Evolutionary conservation across 2,329 filamentous ascomycete species (phyloP).

Genomic region (Ceratocystis smalleyi): DNA sequence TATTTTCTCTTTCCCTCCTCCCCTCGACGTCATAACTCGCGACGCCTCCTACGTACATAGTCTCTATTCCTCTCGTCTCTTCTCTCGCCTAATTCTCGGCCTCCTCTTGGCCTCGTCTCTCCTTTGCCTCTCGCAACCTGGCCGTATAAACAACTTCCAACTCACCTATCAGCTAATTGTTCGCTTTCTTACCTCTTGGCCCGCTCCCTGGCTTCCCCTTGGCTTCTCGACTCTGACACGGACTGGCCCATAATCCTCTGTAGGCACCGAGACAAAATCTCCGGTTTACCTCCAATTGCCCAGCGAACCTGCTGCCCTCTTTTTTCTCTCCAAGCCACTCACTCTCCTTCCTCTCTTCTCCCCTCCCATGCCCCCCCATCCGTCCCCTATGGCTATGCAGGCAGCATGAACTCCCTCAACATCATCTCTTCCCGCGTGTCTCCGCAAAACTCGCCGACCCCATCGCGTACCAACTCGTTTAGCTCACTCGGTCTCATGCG

Average conservation of each 20-base stretch:
- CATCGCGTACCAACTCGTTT: constrained; percentile 47
- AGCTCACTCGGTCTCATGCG: constrained; percentile 35
- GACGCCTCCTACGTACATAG: not conserved
- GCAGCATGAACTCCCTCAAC: constrained; percentile 85
- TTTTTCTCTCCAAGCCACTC: not conserved
- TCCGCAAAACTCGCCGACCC: constrained; percentile 39
- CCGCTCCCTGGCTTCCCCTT: not conserved
- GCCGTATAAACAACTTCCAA: not conserved
- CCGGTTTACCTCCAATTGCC: no score
- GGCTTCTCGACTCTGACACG: not conserved
- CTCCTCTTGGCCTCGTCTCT: not conserved
- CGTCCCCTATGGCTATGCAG: constrained; percentile 42
- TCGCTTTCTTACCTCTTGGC: not conserved
- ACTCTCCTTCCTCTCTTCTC: not conserved
- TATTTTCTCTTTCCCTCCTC: not conserved
- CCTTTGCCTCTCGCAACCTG: no score
- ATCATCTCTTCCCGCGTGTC: constrained; percentile 76
- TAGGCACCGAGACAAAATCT: not conserved
- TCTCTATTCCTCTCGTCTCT: not conserved
- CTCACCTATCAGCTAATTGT: not conserved
- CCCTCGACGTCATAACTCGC: not conserved
- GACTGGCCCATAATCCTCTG: not conserved
- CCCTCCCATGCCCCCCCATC: not conserved
- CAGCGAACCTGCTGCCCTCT: no score
- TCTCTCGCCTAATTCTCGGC: not conserved